Evolutionary conservation across 75 land plant species (phyloP).

Genomic region (Pinus taeda): DNA sequence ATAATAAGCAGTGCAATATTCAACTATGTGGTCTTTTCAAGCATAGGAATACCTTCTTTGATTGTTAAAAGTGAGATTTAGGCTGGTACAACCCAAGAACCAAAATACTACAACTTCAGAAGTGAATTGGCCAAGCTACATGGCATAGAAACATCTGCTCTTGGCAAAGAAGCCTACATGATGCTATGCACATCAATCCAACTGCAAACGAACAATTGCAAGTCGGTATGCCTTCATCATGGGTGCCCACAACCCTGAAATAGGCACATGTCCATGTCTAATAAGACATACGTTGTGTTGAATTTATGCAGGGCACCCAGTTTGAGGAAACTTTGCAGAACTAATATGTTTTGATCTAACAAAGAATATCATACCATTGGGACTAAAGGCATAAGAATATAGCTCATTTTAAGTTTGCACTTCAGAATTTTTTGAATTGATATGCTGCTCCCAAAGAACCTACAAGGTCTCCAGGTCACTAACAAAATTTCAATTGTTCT

Average conservation of each 20-base stretch:
- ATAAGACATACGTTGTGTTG: neutral
- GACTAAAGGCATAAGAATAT: neutral
- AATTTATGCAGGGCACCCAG: neutral
- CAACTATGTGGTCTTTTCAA: no score
- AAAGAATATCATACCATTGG: neutral
- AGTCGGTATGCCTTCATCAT: neutral
- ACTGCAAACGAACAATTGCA: neutral
- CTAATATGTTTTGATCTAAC: neutral
- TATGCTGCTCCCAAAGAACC: no score
- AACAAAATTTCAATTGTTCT: no score
- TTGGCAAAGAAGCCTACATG: neutral
- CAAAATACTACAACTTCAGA: neutral
- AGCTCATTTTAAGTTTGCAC: no score
- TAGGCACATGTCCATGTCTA: neutral
- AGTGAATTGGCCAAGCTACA: neutral
- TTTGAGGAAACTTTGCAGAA: slow-evolving; percentile 2
- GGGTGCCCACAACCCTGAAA: neutral
- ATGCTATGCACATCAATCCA: neutral
- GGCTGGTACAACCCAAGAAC: neutral
- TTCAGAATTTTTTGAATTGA: no score
- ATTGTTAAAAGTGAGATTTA: neutral
- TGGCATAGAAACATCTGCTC: neutral
- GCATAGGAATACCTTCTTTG: no score
- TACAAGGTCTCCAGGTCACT: no score
- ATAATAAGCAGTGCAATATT: no score